phyloP scores from a whole-genome alignment of 306 rosid genomes.

The Carpinus viminea region DNA sequence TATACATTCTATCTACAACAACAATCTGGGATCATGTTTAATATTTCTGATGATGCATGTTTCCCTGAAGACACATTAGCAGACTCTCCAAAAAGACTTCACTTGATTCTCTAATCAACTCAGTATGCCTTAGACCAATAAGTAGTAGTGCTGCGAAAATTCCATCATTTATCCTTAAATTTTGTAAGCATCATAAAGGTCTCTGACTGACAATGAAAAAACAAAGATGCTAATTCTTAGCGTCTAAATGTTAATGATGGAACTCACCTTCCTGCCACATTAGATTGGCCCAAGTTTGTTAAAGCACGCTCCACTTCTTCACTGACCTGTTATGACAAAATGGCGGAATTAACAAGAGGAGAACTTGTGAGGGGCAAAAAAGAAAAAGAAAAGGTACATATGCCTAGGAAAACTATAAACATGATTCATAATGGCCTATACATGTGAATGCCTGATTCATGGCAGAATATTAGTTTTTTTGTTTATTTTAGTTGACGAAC shows the following conservation, averaged over 20 bases:
- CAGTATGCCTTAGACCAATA: neutral
- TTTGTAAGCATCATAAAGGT: slow-evolving; percentile 14
- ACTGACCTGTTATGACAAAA: slow-evolving; percentile 59
- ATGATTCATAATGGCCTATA: neutral
- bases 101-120: slow-evolving; percentile 5
- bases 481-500: neutral
- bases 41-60: neutral
- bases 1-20: neutral
- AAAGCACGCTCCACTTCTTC: slow-evolving; percentile 89
- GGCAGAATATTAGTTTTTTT: neutral
- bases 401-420: neutral
- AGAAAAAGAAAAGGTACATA: neutral
- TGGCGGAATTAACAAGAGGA: slow-evolving; percentile 25
- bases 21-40: neutral
- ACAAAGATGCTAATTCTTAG: neutral
- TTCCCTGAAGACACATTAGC: neutral
- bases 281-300: slow-evolving; percentile 51
- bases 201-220: slow-evolving; percentile 9
- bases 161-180: neutral
- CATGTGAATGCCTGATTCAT: neutral
- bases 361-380: neutral
- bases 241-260: slow-evolving; percentile 5
- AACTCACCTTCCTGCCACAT: slow-evolving; percentile 67
- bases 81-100: neutral
- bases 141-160: neutral